phyloP scores from a whole-genome alignment of 805 yeast species.

The Candida tibetensis region DNA sequence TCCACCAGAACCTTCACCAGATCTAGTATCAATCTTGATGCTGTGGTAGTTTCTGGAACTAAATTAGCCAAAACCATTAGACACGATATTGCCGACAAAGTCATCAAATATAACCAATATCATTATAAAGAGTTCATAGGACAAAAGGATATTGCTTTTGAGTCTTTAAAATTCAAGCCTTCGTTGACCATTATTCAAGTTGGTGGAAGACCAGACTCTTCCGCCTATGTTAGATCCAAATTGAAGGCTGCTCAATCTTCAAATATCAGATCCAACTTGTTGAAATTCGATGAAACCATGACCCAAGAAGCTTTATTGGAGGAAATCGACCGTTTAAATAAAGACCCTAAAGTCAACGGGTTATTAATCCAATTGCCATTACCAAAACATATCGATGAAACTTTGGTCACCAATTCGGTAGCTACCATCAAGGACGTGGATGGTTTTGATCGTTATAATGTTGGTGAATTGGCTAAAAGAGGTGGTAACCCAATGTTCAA shows the following conservation, averaged over 20 bases:
- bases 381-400: constrained; percentile 78
- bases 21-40: constrained; percentile 21
- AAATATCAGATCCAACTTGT: constrained; percentile 63
- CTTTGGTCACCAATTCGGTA: constrained; percentile 77
- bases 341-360: constrained; percentile 79
- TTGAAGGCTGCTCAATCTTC: constrained; percentile 86
- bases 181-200: constrained; percentile 82
- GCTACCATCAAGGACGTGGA: constrained; percentile 85
- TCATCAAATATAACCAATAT: constrained; percentile 32
- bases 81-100: constrained; percentile 38
- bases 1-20: constrained; percentile 8
- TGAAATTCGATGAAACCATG: constrained; percentile 62
- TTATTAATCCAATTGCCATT: constrained; percentile 86
- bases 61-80: constrained; percentile 40
- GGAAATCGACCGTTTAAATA: constrained; percentile 61
- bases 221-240: constrained; percentile 89
- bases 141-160: constrained; percentile 20
- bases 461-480: constrained; percentile 86
- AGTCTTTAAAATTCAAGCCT: constrained; percentile 57
- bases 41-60: constrained; percentile 42
- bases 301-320: constrained; percentile 59
- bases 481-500: constrained; percentile 79
- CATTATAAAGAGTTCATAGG: constrained; percentile 21
- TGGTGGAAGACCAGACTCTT: constrained; percentile 85
- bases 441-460: constrained; percentile 85